Percentiles rank a stretch among this genome's conserved stretches.
Conservation (phyloP, 176 grass and related monocot genomes). For the Paspalum notatum region DNA sequence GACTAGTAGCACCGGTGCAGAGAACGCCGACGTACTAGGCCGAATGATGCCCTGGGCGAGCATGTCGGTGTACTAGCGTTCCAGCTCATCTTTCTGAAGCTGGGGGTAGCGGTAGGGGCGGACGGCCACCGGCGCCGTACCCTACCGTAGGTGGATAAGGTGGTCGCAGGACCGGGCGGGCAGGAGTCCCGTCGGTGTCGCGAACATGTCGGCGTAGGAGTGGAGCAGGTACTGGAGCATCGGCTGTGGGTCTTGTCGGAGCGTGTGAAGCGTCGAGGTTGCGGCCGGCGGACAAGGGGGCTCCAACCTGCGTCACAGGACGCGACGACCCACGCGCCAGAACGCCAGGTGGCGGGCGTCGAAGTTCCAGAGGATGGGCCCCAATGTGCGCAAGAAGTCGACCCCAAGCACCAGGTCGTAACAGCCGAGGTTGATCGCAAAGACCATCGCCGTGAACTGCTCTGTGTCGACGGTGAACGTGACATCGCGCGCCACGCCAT, state of each 20-base stretch:
- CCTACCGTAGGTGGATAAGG: not conserved
- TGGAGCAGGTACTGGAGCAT: not conserved
- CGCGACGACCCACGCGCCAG: accelerated
- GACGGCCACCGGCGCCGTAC: not conserved
- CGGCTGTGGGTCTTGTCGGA: not conserved
- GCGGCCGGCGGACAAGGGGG: too few relatives aligned
- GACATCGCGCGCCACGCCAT: too few relatives aligned
- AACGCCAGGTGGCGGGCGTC: not conserved
- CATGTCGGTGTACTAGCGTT: not conserved
- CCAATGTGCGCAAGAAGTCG: accelerated
- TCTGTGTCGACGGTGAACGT: too few relatives aligned
- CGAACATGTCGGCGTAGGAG: not conserved
- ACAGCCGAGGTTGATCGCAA: too few relatives aligned
- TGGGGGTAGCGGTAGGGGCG: not conserved
- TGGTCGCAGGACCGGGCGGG: not conserved
- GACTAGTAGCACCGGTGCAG: too few relatives aligned
- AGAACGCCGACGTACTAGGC: too few relatives aligned
- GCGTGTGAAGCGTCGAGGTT: accelerated
- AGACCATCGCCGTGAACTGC: too few relatives aligned
- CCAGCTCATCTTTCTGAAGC: not conserved
- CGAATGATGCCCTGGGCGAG: not conserved
- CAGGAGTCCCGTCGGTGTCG: not conserved
- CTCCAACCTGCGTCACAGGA: not conserved
- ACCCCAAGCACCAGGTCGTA: not conserved
- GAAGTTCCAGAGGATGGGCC: not conserved